Evolutionary conservation across 768 basidiomycete species (phyloP).

Genomic region (Rhizopogon salebrosus): DNA sequence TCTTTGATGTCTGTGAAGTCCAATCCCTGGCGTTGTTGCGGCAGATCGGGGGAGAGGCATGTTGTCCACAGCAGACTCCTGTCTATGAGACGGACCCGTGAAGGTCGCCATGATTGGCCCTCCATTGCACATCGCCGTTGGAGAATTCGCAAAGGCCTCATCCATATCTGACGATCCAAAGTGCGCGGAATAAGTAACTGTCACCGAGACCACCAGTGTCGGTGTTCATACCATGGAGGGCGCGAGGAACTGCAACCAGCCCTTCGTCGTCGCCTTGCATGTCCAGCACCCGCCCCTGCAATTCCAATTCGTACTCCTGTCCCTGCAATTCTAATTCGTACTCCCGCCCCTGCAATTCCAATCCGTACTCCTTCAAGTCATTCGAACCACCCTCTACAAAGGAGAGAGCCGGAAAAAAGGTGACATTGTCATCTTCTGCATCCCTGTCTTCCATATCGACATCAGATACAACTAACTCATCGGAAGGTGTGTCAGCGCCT

Average conservation of each 20-base stretch:
- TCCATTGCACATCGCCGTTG: constrained; percentile 27
- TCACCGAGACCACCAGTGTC: constrained; percentile 15
- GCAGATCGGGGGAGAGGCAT: constrained; percentile 22
- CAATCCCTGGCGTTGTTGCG: constrained; percentile 35
- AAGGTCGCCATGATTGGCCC: constrained; percentile 37
- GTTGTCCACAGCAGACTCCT: constrained; percentile 46
- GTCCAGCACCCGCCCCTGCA: constrained; percentile 51
- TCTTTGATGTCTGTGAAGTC: constrained; percentile 64
- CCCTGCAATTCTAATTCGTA: too few species aligned
- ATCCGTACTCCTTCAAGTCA: constrained; percentile 55
- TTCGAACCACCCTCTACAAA: constrained; percentile 23
- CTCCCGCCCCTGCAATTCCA: constrained; percentile 56
- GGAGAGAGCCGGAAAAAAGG: constrained; percentile 18
- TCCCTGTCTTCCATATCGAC: constrained; percentile 29
- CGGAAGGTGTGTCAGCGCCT: constrained; percentile 23
- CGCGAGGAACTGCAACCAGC: constrained; percentile 31
- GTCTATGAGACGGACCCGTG: constrained; percentile 68
- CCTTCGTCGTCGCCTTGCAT: constrained; percentile 57
- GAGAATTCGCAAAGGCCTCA: constrained; percentile 21
- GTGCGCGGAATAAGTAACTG: constrained; percentile 20
- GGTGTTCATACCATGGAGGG: constrained; percentile 14
- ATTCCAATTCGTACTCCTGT: constrained; percentile 63
- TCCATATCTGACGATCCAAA: constrained; percentile 19
- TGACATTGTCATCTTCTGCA: constrained; percentile 27
- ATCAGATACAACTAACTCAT: constrained; percentile 21